Evolutionary conservation across 257 asterid genomes (phyloP), one percentile per base, ranked within the genome.

Genomic region (Avicennia marina): DNA sequence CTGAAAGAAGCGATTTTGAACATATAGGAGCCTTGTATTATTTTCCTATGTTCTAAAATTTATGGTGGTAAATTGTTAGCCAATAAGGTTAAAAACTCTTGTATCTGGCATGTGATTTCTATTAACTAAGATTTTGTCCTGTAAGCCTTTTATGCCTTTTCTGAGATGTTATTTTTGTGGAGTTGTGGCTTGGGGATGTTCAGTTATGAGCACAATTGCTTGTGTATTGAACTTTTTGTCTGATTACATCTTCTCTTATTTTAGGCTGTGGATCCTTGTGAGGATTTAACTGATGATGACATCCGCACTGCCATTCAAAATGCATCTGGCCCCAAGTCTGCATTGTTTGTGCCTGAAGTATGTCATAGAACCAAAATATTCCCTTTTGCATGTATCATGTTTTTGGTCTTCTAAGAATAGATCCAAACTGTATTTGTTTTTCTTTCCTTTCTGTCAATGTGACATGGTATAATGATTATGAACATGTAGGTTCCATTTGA

Each of bases 221-320:
- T n/a, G n/a, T n/a, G n/a, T n/a, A n/a, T n/a, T n/a, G n/a, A n/a
- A n/a, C n/a, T n/a, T n/a, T n/a, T n/a, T n/a, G n/a, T n/a, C n/a
- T n/a, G n/a, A n/a, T n/a, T n/a, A n/a, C n/a, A n/a, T n/a, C n/a
- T n/a, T n/a, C n/a, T n/a, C n/a, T n/a, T n/a, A n/a, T n/a, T n/a
- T n/a, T 82, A 93, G 99, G 96, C 80, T 24, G 89, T 93, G 46
- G 96, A 93, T 64, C 99, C 99, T 44, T 93, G 99, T 69, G 96
- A 89, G 67, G 85, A 74, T 72, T 80, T 93, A 75, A 89, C 96
- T 49, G 94, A 89, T 72, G 94, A 82, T 57, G 97, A 93, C 72
- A 89, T 93, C 72, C 89, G 84, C 25, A 89, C 89, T 67, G 89
- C 97, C 70, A 75, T 93, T 66, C 97, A 86, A 74, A 93, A 93